phyloP scores from a whole-genome alignment of 2,329 filamentous ascomycete species.

The Fusarium sp. region DNA sequence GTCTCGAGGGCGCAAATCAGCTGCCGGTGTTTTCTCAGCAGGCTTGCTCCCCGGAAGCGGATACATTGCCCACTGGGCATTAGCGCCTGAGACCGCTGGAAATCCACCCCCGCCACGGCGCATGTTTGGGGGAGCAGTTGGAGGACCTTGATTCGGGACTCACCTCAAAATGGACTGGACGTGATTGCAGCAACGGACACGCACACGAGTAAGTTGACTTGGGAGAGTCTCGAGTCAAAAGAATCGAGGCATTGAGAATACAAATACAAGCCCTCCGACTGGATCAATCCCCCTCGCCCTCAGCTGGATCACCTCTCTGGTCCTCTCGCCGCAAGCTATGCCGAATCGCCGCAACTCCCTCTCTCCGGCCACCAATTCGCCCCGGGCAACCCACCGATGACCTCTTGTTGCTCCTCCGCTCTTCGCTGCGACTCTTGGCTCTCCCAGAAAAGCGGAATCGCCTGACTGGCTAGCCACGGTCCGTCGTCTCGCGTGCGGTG shows the following conservation, averaged over 20 bases:
- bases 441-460: neutral
- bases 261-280: constrained; percentile 1
- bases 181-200: neutral
- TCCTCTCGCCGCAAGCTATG: constrained; percentile 46
- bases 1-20: constrained; percentile 44
- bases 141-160: constrained; percentile 12
- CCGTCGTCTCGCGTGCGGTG: constrained; percentile 27
- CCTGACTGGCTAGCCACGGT: constrained; percentile 3
- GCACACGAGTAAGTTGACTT: neutral
- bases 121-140: constrained; percentile 25
- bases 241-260: neutral
- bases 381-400: constrained; percentile 46
- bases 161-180: neutral
- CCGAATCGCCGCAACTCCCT: constrained; percentile 43
- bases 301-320: neutral
- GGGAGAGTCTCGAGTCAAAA: neutral
- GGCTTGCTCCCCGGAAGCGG: constrained; percentile 43
- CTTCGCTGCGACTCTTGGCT: constrained; percentile 16
- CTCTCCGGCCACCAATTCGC: constrained; percentile 25
- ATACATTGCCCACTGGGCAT: constrained; percentile 36
- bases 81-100: constrained; percentile 26
- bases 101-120: constrained; percentile 41
- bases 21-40: constrained; percentile 49
- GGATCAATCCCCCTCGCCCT: neutral
- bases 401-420: constrained; percentile 11